Conservation (phyloP, 2,329 filamentous ascomycete species). For the Plenodomus lindquistii region DNA sequence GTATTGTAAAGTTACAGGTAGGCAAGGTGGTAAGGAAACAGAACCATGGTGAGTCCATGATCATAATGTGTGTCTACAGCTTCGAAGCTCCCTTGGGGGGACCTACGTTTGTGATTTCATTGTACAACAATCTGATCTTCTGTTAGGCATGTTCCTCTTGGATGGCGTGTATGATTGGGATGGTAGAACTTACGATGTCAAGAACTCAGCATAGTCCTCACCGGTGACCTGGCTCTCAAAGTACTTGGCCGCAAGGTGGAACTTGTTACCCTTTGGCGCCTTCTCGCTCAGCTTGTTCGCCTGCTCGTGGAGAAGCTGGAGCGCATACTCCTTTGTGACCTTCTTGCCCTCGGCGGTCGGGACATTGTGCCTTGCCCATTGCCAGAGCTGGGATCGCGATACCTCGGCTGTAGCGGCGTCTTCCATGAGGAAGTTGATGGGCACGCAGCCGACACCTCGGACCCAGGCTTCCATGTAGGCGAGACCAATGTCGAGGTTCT, state of each 20-base stretch:
- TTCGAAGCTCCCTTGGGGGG: slow-evolving; percentile 60
- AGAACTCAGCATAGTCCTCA: slow-evolving; percentile 95
- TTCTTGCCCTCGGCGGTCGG: slow-evolving; percentile 85
- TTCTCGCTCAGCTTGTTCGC: slow-evolving; percentile 73
- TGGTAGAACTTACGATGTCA: slow-evolving; percentile 71
- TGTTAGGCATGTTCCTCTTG: slow-evolving; percentile 15
- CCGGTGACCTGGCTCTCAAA: slow-evolving; percentile 92
- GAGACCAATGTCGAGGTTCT: slow-evolving; percentile 96
- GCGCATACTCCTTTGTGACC: slow-evolving; percentile 88
- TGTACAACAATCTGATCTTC: slow-evolving; percentile 73
- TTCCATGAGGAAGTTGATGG: slow-evolving; percentile 98
- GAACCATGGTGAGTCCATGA: not conserved
- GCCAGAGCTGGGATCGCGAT: slow-evolving; percentile 91
- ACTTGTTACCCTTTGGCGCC: slow-evolving; percentile 89
- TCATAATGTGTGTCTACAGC: slow-evolving; percentile 33
- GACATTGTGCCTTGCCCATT: slow-evolving; percentile 80
- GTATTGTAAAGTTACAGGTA: slow-evolving; percentile 17
- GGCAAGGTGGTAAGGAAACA: not conserved
- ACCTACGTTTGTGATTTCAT: slow-evolving; percentile 80
- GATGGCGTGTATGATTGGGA: not conserved
- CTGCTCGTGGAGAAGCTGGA: slow-evolving; percentile 85
- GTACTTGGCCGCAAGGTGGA: slow-evolving; percentile 85
- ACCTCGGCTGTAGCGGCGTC: slow-evolving; percentile 97
- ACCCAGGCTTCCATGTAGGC: slow-evolving; percentile 99
- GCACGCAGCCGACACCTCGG: slow-evolving; percentile 90